Evolutionary conservation across 768 basidiomycete species (phyloP).

Genomic region (Amanita pallidorosea): DNA sequence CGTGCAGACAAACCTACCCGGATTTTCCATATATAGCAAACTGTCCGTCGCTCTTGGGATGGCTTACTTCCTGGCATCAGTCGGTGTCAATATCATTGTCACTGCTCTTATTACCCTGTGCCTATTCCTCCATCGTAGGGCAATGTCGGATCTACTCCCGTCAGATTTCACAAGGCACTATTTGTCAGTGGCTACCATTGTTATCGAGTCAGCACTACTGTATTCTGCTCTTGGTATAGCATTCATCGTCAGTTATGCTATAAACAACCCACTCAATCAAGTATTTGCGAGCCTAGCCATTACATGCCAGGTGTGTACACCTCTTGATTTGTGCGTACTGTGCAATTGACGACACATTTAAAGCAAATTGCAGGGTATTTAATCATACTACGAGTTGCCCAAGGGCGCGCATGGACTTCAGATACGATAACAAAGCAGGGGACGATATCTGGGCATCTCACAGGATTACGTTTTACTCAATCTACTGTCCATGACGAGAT

Average conservation of each 20-base stretch:
- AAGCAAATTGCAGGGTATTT: constrained; percentile 36
- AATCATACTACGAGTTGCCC: constrained; percentile 34
- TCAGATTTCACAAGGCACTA: constrained; percentile 19
- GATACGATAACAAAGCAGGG: constrained; percentile 12
- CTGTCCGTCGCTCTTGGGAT: constrained; percentile 17
- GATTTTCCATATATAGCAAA: constrained; percentile 17
- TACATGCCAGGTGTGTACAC: constrained; percentile 16
- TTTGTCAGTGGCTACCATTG: constrained; percentile 18
- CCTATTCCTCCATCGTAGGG: constrained; percentile 18
- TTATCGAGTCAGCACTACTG: constrained; percentile 26
- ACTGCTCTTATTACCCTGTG: constrained; percentile 20
- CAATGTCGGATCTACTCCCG: constrained; percentile 16
- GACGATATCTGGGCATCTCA: neutral
- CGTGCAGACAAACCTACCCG: constrained; percentile 20
- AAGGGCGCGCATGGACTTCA: constrained; percentile 32
- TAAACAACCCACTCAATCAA: constrained; percentile 20
- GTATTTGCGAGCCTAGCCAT: constrained; percentile 18
- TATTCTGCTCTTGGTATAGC: constrained; percentile 20
- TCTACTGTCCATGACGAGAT: too few relatives aligned
- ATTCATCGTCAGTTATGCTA: constrained; percentile 21
- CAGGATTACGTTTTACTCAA: neutral
- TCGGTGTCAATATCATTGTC: constrained; percentile 21
- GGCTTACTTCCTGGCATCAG: constrained; percentile 19
- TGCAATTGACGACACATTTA: constrained; percentile 15
- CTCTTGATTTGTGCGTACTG: neutral